These are phyloP conservation scores for Aspergillus sp. DNA, from an alignment of 2,329 filamentous ascomycete genomes.

Conservation along the genomic window DNA sequence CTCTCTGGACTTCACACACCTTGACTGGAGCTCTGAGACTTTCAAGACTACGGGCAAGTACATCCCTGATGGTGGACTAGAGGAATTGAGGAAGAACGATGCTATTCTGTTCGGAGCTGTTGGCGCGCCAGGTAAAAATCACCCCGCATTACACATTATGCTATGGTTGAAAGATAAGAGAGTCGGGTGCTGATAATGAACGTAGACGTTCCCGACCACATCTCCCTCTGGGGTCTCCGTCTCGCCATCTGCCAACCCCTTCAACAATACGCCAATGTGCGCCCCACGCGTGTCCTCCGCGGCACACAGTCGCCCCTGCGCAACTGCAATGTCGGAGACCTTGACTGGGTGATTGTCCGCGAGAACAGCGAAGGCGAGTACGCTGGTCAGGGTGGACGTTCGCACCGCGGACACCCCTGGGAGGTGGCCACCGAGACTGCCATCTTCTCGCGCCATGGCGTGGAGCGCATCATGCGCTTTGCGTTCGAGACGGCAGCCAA, in stretches of 20 bases:
- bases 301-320: slow-evolving; percentile 60
- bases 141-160: neutral
- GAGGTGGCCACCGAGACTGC: slow-evolving; percentile 63
- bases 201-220: slow-evolving; percentile 63
- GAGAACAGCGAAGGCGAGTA: slow-evolving; percentile 70
- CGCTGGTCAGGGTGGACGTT: slow-evolving; percentile 63
- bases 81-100: slow-evolving; percentile 59
- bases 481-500: slow-evolving; percentile 62
- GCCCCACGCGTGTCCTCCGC: slow-evolving; percentile 62
- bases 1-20: slow-evolving; percentile 60
- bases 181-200: neutral
- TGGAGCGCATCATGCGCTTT: slow-evolving; percentile 62
- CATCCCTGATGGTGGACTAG: slow-evolving; percentile 61
- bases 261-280: slow-evolving; percentile 68
- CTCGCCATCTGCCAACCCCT: slow-evolving; percentile 67
- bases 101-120: slow-evolving; percentile 70
- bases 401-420: slow-evolving; percentile 59
- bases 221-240: slow-evolving; percentile 66
- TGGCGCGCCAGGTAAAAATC: slow-evolving; percentile 54
- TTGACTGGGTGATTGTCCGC: slow-evolving; percentile 67
- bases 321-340: slow-evolving; percentile 56
- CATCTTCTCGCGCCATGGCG: slow-evolving; percentile 62
- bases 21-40: slow-evolving; percentile 66
- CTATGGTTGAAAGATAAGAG: neutral
- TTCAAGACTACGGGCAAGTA: slow-evolving; percentile 67